Base-by-base conservation (phyloP, 805 yeast species). In the Ogataea naganishii region DNA sequence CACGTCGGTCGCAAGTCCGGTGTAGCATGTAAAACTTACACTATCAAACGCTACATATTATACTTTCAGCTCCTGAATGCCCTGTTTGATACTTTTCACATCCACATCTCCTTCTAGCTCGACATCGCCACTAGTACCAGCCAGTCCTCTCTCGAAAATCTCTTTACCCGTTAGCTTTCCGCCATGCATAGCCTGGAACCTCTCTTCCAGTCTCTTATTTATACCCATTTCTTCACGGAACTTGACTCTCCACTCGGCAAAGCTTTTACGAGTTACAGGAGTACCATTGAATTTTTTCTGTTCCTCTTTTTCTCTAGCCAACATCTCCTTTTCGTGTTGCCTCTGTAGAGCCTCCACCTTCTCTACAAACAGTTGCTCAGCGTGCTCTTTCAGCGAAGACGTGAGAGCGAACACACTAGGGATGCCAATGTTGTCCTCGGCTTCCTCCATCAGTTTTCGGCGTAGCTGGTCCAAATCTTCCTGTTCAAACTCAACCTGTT, bases 201-300 rank as follows among this genome's bases (percentile, higher is more conserved):
- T 64, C 30, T 64, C 59, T 20, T 55, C 56, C 33, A 72, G 67
- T 40, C 75, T 62, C 28, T 69, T 68, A 42, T 81, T 89, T 38
- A 73, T 58, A n/a, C 75, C 73, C 70, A 77, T 57, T 45, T 83
- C 96, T 34, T 63, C 59, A 34, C 94, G 66, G 55, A 92, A 88
- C 30, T 56, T 62, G 3, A 34, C 32, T 47, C 95, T 66, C 98
- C 98, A 89, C 26, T 53, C 64, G 2, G 51, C 49, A 51, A 72
- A 89, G n/a, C 79, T 64, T 41, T 82, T 94, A 11, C 54, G 58
- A 2, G 96, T 89, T 5, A 89, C 96, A 32, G 80, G 72, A 1
- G 97, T 92, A 20, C 98, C 98, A 23, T 66, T 64, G 57, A 89
- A 89, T 56, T 92, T 92, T 52, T 78, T 79, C 51, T 85, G 94